Conservation (phyloP, 2,329 filamentous ascomycete species). For the Trichoderma brevicompactum region DNA sequence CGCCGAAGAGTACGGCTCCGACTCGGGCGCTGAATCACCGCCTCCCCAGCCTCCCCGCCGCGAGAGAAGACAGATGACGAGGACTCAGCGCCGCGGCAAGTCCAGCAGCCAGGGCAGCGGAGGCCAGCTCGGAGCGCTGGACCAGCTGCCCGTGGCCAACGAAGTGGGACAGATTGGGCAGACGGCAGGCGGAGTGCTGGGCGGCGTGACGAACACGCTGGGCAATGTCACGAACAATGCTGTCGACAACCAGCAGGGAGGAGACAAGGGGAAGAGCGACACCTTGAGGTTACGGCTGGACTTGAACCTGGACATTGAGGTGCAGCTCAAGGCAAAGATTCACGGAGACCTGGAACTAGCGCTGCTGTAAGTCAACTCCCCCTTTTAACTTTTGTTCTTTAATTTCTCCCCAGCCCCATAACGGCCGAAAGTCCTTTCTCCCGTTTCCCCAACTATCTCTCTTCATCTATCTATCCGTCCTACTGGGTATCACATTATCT, state of each 20-base stretch:
- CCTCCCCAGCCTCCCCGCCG: constrained; percentile 12
- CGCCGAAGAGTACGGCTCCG: constrained; percentile 16
- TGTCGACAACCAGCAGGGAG: constrained; percentile 43
- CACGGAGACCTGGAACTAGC: constrained; percentile 81
- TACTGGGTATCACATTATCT: constrained; percentile 21
- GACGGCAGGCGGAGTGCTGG: constrained; percentile 44
- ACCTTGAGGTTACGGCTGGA: constrained; percentile 68
- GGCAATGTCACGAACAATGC: constrained; percentile 47
- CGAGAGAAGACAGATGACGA: constrained; percentile 12
- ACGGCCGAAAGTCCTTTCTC: background rate
- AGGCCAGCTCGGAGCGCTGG: constrained; percentile 31
- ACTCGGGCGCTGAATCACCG: constrained; percentile 27
- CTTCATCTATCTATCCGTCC: constrained; percentile 2
- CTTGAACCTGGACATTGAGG: constrained; percentile 81
- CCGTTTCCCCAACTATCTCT: background rate
- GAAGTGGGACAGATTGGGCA: constrained; percentile 43
- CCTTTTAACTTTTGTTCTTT: constrained; percentile 13
- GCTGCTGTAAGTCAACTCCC: constrained; percentile 57
- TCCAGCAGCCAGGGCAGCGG: background rate
- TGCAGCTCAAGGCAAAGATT: constrained; percentile 83
- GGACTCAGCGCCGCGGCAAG: background rate
- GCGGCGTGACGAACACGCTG: constrained; percentile 48
- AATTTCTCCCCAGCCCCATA: background rate
- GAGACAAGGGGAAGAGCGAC: constrained; percentile 58
- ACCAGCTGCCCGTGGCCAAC: constrained; percentile 45